Base-by-base conservation (phyloP, 2,329 filamentous ascomycete species). In the Fusarium coffeatum region DNA sequence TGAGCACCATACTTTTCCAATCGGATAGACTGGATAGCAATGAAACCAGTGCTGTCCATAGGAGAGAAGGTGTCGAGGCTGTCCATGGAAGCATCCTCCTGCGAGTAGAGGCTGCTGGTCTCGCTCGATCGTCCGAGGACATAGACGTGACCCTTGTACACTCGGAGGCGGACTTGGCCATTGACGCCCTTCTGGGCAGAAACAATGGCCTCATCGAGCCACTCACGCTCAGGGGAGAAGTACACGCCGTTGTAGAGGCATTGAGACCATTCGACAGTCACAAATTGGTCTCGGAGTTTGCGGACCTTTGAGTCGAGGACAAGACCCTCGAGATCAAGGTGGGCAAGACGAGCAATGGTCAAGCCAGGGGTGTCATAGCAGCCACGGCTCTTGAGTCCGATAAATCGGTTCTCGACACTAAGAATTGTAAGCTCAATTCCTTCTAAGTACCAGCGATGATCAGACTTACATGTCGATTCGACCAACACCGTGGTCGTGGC, bases 11-110 rank as follows among this genome's bases (percentile, higher is more conserved):
- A 79, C 74, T 82, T 90, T 80, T 89, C 83, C 54, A 91, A 25
- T 42, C 68, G 68, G 37, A 70, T 71, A 27, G 67, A 58, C 27
- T 68, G 67, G 23, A 70, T 70, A 81, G 49, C 86, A 77, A 95
- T 89, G 77, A 90, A 90, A 27, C 86, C 85, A 22, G 76, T 86
- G 72, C 89, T 88, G 77, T 93, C 92, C 90, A 93, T 92, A 69
- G 83, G 87, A 69, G 85, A 86, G 83, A 92, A 90, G 73, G 84
- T 84, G 80, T 70, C 87, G 77, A 90, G 84, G 76, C 83, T 83
- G 71, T 78, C 86, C 67, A 88, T 88, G 53, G 78, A 82, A 3
- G 82, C 80, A 63, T 87, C 80, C 55, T 83, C 78, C 76, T 83
- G 82, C 12, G 77, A 81, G 80, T 88, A 88, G 6, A 88, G 81